Evolutionary conservation across 495 filamentous ascomycete species (phyloP).

Genomic region (Achaetomiella virescens): DNA sequence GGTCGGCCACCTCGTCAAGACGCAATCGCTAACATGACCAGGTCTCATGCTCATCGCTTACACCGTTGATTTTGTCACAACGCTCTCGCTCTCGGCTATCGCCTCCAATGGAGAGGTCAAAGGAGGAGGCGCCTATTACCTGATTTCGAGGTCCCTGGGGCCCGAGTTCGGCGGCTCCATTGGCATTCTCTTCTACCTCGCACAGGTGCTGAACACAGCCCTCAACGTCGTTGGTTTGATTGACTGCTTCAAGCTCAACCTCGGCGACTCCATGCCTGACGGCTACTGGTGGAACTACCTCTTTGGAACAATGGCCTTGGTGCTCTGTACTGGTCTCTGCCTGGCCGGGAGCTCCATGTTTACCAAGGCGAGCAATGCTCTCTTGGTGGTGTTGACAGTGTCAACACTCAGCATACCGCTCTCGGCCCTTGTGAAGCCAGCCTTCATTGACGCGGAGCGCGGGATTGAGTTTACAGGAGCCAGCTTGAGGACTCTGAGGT

Average conservation of each 20-base stretch:
- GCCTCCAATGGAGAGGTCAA: slow-evolving; percentile 86
- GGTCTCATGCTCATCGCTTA: slow-evolving; percentile 68
- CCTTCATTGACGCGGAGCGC: slow-evolving; percentile 55
- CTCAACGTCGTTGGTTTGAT: slow-evolving; percentile 86
- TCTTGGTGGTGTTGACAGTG: slow-evolving; percentile 66
- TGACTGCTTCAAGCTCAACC: slow-evolving; percentile 73
- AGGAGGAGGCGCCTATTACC: slow-evolving; percentile 81
- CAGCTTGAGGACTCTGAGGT: slow-evolving; percentile 58
- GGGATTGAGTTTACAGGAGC: slow-evolving; percentile 73
- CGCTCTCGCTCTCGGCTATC: slow-evolving; percentile 80
- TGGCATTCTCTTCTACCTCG: slow-evolving; percentile 82
- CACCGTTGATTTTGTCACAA: slow-evolving; percentile 74
- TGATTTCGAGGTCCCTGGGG: slow-evolving; percentile 80
- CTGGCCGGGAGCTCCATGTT: slow-evolving; percentile 77
- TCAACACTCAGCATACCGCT: slow-evolving; percentile 78
- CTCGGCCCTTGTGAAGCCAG: slow-evolving; percentile 59
- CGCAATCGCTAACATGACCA: slow-evolving; percentile 23
- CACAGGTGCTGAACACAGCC: slow-evolving; percentile 77
- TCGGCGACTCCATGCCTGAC: slow-evolving; percentile 64
- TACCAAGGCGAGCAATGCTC: slow-evolving; percentile 68
- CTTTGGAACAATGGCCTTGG: slow-evolving; percentile 65
- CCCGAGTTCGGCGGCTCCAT: slow-evolving; percentile 92
- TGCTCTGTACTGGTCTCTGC: slow-evolving; percentile 71
- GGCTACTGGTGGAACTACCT: slow-evolving; percentile 73
- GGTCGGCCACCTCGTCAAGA: not conserved